Evolutionary conservation across 108 stramenopile species (phyloP), one percentile per base, ranked within the genome.

Genomic region (Craspedostauros australis): DNA sequence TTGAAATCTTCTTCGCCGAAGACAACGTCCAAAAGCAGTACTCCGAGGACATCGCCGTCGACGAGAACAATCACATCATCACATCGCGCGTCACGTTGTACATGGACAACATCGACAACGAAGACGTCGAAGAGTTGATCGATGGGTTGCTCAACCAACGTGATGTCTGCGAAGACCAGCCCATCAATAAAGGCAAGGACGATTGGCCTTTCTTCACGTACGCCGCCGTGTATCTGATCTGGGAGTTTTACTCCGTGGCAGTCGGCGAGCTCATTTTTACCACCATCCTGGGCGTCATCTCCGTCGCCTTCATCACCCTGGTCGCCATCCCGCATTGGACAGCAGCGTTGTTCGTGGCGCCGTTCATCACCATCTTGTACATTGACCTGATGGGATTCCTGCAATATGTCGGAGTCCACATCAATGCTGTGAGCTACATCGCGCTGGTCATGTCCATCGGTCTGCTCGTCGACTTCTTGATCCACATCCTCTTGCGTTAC

Each of bases 221-320:
- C 34, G 18, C 16, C 2, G 34, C 27, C 6, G 11, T 26, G 22
- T 56, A 62, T 29, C 19, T 18, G 18, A 57, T 57, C 26, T 68
- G 72, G 66, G 54, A 68, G 46, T 57, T 66, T 33, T 73, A 62
- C 32, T 37, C 39, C n/a, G 59, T 39, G 3, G 54, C 55, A 12
- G 50, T 47, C 18, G 37, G 36, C 16, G 62, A 70, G 39, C 39
- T 64, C 4, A 47, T 42, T 5, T 18, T 56, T 6, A 38, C 46
- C 3, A 56, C 64, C 5, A 56, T 65, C 34, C 25, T 50, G n/a
- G 61, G 61, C 4, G 50, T 70, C 23, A n/a, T 29, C 15, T 41
- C 53, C 11, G 69, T 70, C 14, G 42, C 62, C n/a, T 31, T 45
- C 11, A 20, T 70, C 1, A 24, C 69, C 15, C 11, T 61, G 22